Conservation (phyloP, 352 stramenopile species). For the Globisporangium cylindrosporum region DNA sequence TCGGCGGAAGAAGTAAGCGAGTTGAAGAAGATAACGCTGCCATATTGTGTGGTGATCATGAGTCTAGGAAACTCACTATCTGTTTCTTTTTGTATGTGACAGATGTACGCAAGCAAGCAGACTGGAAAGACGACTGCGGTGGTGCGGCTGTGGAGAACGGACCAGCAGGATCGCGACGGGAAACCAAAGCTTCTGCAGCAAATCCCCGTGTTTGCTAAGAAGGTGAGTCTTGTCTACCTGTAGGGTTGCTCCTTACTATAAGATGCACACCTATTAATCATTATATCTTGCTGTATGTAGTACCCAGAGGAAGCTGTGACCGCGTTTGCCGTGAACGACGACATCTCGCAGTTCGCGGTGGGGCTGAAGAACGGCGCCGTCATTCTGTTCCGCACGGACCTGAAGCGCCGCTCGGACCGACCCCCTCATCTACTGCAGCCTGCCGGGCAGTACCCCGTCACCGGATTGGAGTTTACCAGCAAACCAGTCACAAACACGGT, state of each 20-base stretch:
- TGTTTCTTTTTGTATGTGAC: background rate
- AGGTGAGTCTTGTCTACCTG: slow-evolving; percentile 20
- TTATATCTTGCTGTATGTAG: slow-evolving; percentile 15
- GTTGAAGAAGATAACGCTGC: background rate
- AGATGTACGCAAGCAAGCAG: slow-evolving; percentile 69
- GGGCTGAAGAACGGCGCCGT: slow-evolving; percentile 82
- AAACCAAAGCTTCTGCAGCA: slow-evolving; percentile 85
- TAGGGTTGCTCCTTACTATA: background rate
- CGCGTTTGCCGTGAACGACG: slow-evolving; percentile 81
- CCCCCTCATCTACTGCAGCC: slow-evolving; percentile 72
- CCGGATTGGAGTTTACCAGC: slow-evolving; percentile 71
- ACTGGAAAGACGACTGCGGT: slow-evolving; percentile 69
- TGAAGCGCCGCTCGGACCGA: slow-evolving; percentile 71
- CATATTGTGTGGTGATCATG: background rate
- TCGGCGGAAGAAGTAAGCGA: slow-evolving; percentile 44
- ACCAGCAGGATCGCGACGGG: slow-evolving; percentile 84
- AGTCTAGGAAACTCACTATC: background rate
- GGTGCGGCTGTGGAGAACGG: slow-evolving; percentile 85
- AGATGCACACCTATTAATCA: background rate
- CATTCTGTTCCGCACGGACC: slow-evolving; percentile 77
- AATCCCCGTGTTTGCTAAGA: slow-evolving; percentile 85
- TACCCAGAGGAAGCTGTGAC: slow-evolving; percentile 87
- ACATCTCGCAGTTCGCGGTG: slow-evolving; percentile 78
- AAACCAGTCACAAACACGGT: slow-evolving; percentile 66
- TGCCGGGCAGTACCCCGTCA: slow-evolving; percentile 78